A percentile compares a stretch with the other conserved stretches of the same genome.
Conservation (phyloP, 805 yeast genomes). For the Kodamaea lidongshanica region DNA sequence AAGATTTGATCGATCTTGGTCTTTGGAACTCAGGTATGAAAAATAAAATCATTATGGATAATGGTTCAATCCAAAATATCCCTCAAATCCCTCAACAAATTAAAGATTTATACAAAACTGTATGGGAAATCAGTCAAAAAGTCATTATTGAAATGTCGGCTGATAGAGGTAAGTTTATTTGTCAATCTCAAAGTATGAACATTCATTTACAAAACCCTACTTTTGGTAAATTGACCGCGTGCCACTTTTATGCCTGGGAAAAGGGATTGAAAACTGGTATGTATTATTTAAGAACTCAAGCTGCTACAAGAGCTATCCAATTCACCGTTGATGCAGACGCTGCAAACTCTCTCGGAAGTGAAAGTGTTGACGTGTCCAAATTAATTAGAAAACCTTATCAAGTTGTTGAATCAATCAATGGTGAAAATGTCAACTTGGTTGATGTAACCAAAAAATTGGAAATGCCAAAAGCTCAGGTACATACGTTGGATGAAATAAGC, state of each 20-base stretch:
- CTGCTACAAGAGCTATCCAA: constrained; percentile 95
- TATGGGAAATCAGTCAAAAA: constrained; percentile 58
- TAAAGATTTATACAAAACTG: constrained; percentile 52
- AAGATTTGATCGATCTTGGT: constrained; percentile 53
- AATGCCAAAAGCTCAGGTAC: constrained; percentile 6
- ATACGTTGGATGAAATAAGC: constrained; percentile 7
- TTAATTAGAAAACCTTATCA: constrained; percentile 21
- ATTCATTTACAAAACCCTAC: constrained; percentile 86
- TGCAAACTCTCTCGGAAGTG: constrained; percentile 1
- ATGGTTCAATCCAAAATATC: constrained; percentile 52
- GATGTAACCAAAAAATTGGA: constrained; percentile 3
- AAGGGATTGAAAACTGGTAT: constrained; percentile 97
- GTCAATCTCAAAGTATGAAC: constrained; percentile 91
- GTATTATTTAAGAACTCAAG: constrained; percentile 96
- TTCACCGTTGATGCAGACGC: constrained; percentile 49
- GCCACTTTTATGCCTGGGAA: constrained; percentile 99
- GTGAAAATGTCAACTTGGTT: constrained; percentile 5
- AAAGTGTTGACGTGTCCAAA: constrained; percentile 3
- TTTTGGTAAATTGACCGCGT: constrained; percentile 91
- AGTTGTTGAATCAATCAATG: constrained; percentile 10
- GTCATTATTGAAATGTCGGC: constrained; percentile 44
- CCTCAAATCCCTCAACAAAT: constrained; percentile 50
- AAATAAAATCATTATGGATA: constrained; percentile 48
- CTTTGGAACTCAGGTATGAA: constrained; percentile 55
- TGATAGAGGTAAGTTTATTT: constrained; percentile 65